Evolutionary conservation across 202 grass and related monocot genomes (phyloP).

Genomic region (Zizania palustris): DNA sequence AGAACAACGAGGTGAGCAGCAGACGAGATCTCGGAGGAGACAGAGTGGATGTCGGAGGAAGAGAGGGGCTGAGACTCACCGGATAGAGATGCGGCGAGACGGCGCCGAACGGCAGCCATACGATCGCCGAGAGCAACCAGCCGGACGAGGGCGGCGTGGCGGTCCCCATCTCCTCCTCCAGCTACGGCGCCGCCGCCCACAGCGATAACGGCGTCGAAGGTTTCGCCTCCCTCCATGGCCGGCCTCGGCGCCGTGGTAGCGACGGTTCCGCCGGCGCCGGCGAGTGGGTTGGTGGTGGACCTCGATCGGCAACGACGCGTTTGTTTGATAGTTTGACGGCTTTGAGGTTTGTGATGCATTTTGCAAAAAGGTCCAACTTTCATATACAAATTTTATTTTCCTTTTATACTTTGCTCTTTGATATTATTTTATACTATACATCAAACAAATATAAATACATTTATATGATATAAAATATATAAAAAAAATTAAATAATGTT

Average conservation of each 20-base stretch:
- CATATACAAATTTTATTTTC: not conserved
- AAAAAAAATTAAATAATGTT: too few relatives aligned
- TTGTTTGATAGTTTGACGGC: too few relatives aligned
- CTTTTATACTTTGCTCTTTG: too few relatives aligned
- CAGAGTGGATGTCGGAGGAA: conserved; percentile 61
- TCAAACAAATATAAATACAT: too few relatives aligned
- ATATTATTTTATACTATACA: too few relatives aligned
- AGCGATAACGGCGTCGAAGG: not conserved
- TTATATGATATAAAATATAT: too few relatives aligned
- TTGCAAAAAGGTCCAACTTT: conserved; percentile 21
- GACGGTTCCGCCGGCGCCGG: conserved; percentile 26
- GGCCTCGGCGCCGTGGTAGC: not conserved
- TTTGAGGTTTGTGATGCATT: not conserved
- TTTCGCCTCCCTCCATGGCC: not conserved
- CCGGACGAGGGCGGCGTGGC: conserved; percentile 56
- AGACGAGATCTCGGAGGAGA: conserved; percentile 81
- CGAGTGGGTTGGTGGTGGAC: conserved; percentile 25
- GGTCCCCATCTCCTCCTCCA: conserved; percentile 39
- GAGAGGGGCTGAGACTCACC: conserved; percentile 52
- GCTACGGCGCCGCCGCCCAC: not conserved
- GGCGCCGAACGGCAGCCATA: conserved; percentile 69
- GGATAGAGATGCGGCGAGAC: conserved; percentile 64
- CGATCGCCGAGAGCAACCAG: conserved; percentile 60
- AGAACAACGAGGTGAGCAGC: conserved; percentile 73
- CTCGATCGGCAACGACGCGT: conserved; percentile 34